phyloP scores from a whole-genome alignment of 192 early-diverging fungal species.

The Coemansia sp. region DNA sequence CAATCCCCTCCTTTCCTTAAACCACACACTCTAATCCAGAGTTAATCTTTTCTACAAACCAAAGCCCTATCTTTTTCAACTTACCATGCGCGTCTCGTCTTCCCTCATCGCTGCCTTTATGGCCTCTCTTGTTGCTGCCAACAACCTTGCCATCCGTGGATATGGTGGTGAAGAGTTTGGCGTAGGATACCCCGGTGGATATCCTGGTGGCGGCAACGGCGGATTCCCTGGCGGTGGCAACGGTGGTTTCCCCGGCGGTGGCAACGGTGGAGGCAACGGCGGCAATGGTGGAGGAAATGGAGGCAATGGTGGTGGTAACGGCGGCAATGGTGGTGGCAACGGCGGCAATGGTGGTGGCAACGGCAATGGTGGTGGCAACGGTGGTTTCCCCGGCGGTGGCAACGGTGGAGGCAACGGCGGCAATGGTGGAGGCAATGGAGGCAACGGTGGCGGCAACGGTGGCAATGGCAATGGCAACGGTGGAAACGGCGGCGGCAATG shows the following conservation, averaged over 20 bases:
- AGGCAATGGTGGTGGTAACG: conserved; percentile 5
- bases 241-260: conserved; percentile 3
- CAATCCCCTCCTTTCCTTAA: neutral
- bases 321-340: conserved; percentile 2
- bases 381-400: too few relatives aligned
- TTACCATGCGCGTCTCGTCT: conserved; percentile 5
- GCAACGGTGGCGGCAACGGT: neutral
- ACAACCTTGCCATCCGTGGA: neutral
- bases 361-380: neutral
- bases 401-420: conserved; percentile 10
- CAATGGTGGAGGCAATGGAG: conserved; percentile 4
- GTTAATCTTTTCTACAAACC: neutral
- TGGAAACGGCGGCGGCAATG: neutral
- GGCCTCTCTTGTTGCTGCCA: conserved; percentile 3
- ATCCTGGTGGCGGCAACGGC: neutral
- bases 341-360: conserved; percentile 5
- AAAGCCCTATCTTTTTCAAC: neutral
- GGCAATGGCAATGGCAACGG: conserved; percentile 11
- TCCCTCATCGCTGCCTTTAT: neutral
- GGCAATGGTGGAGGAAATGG: conserved; percentile 9
- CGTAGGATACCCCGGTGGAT: neutral
- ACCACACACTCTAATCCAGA: neutral
- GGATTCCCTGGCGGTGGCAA: conserved; percentile 6
- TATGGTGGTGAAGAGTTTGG: neutral
- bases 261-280: conserved; percentile 8